phyloP scores from a whole-genome alignment of 495 filamentous ascomycete genomes.

The Evernia prunastri region DNA sequence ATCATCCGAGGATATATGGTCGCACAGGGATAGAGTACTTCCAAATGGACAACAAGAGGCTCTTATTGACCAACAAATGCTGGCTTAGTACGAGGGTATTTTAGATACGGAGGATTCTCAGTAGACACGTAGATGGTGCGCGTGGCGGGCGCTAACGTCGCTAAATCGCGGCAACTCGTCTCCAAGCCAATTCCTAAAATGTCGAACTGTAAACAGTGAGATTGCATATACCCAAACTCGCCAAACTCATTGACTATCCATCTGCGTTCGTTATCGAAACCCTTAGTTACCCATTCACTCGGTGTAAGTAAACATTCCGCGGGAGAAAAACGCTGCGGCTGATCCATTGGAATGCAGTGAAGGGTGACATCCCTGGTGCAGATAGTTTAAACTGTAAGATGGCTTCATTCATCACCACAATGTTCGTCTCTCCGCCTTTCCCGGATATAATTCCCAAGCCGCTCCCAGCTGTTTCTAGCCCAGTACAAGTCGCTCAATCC shows the following conservation, averaged over 20 bases:
- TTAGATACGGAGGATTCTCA: neutral
- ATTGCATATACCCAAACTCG: neutral
- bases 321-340: neutral
- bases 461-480: slow-evolving; percentile 31
- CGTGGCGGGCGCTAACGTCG: neutral
- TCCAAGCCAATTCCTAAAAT: neutral
- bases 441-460: slow-evolving; percentile 33
- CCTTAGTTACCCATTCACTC: neutral
- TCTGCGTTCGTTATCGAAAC: no score
- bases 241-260: neutral
- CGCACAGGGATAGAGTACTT: no score
- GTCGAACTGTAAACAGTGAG: neutral
- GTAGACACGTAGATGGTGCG: no score
- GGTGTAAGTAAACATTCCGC: slow-evolving; percentile 7
- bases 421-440: slow-evolving; percentile 50
- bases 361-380: neutral
- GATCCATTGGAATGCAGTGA: slow-evolving; percentile 18
- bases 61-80: no score
- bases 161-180: neutral
- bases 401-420: slow-evolving; percentile 65
- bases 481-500: slow-evolving; percentile 1
- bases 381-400: slow-evolving; percentile 30
- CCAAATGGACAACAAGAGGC: no score
- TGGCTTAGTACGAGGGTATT: no score
- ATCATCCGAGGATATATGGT: no score